A percentile compares a stretch with the other conserved stretches of the same genome.
Conservation (phyloP, 192 early-diverging fungal species). For the Cetraspora pellucida region DNA sequence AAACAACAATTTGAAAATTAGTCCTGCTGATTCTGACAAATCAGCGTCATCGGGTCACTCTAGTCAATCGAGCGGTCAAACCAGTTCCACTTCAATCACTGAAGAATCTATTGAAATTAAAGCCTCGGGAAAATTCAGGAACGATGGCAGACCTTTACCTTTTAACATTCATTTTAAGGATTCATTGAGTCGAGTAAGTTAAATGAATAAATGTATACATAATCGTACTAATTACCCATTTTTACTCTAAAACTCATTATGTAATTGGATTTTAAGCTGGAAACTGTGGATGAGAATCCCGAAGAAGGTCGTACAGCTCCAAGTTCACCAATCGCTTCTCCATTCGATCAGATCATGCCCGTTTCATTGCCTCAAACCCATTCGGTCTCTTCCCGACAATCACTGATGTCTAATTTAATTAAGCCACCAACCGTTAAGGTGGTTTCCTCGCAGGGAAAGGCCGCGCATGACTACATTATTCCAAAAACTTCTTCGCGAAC, state of each 20-base stretch:
- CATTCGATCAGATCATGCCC: not conserved
- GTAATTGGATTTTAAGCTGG: not conserved
- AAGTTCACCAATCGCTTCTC: not conserved
- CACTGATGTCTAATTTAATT: not conserved
- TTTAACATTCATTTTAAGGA: not conserved
- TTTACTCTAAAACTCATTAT: not conserved
- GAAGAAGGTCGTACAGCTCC: not conserved
- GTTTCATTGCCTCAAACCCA: not conserved
- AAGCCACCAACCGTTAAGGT: not conserved
- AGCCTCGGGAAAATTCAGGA: not conserved
- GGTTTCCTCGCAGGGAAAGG: not conserved
- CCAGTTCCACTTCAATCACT: not conserved
- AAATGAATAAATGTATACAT: no score
- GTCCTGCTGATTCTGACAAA: conserved; percentile 15
- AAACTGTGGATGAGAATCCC: not conserved
- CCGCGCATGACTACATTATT: not conserved
- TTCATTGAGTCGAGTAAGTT: no score
- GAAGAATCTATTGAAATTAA: conserved; percentile 19
- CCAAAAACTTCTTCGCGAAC: not conserved
- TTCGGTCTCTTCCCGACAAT: not conserved
- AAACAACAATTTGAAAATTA: conserved; percentile 2
- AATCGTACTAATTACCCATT: not conserved
- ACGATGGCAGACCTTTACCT: not conserved
- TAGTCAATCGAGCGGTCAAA: conserved; percentile 12
- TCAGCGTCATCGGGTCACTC: conserved; percentile 18